phyloP scores from a whole-genome alignment of 805 yeast species.

The Lipomyces yamadae region DNA sequence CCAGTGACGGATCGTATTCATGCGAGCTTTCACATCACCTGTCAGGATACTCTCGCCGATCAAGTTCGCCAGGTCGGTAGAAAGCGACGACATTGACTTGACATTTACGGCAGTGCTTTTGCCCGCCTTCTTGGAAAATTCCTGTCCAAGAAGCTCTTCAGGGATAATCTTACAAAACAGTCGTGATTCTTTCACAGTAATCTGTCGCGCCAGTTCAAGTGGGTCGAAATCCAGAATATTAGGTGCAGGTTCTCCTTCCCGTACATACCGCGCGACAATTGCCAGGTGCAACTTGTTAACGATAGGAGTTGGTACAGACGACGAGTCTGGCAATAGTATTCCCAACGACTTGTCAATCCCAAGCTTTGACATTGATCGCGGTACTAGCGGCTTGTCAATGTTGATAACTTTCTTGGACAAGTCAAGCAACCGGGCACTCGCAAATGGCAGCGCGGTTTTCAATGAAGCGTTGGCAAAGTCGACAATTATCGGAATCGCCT shows the following conservation, averaged over 20 bases:
- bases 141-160: constrained; percentile 55
- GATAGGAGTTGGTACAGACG: constrained; percentile 37
- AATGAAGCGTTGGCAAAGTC: constrained; percentile 34
- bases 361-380: constrained; percentile 36
- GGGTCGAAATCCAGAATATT: constrained; percentile 68
- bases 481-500: constrained; percentile 33
- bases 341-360: constrained; percentile 29
- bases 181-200: constrained; percentile 77
- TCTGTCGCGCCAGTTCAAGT: constrained; percentile 78
- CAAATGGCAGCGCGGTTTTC: constrained; percentile 23
- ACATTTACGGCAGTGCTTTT: constrained; percentile 41
- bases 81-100: constrained; percentile 65
- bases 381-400: constrained; percentile 26
- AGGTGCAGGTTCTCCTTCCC: constrained; percentile 36
- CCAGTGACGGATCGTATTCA: constrained; percentile 69
- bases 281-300: constrained; percentile 27
- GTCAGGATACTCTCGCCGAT: constrained; percentile 76
- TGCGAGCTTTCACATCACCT: constrained; percentile 67
- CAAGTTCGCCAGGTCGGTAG: constrained; percentile 82
- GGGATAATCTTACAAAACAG: constrained; percentile 69
- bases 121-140: constrained; percentile 45
- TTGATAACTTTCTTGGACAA: constrained; percentile 22
- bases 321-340: constrained; percentile 33
- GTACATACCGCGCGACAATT: constrained; percentile 18
- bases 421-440: constrained; percentile 25